Conservation (phyloP, 2,329 filamentous ascomycete genomes). For the Bipolaris cookei region DNA sequence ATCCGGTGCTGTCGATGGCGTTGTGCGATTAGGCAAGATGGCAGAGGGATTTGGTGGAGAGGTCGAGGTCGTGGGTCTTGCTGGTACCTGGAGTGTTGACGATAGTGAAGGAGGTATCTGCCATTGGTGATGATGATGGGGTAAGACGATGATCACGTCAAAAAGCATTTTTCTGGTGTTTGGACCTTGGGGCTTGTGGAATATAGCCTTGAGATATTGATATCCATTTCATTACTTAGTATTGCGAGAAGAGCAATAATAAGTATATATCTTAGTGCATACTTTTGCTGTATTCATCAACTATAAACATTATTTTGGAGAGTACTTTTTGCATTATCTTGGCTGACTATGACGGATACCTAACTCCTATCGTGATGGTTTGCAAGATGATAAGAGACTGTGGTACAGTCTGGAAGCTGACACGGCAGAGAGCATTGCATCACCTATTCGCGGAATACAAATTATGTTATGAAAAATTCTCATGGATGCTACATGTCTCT, state of each 20-base stretch:
- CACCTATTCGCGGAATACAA: neutral
- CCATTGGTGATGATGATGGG: constrained; percentile 10
- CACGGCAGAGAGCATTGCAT: neutral
- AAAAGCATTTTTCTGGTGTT: constrained; percentile 7
- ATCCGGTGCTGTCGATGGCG: constrained; percentile 40
- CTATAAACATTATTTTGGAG: neutral
- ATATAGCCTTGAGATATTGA: constrained; percentile 6
- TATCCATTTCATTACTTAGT: neutral
- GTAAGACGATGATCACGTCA: neutral
- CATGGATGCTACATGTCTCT: constrained; percentile 1
- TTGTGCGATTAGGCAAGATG: constrained; percentile 57
- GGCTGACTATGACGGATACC: neutral
- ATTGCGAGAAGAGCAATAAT: neutral
- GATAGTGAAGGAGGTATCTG: constrained; percentile 70
- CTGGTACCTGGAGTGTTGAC: constrained; percentile 87
- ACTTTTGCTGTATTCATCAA: too few relatives aligned
- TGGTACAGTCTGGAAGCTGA: neutral
- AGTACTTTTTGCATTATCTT: too few relatives aligned
- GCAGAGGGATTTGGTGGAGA: constrained; percentile 62
- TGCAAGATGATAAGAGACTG: neutral
- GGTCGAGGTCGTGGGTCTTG: constrained; percentile 71
- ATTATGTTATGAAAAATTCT: neutral
- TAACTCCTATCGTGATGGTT: neutral
- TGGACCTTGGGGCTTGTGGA: neutral
- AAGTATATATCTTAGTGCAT: neutral